Conservation (phyloP, 805 yeast species). For the Candida nanaspora region DNA sequence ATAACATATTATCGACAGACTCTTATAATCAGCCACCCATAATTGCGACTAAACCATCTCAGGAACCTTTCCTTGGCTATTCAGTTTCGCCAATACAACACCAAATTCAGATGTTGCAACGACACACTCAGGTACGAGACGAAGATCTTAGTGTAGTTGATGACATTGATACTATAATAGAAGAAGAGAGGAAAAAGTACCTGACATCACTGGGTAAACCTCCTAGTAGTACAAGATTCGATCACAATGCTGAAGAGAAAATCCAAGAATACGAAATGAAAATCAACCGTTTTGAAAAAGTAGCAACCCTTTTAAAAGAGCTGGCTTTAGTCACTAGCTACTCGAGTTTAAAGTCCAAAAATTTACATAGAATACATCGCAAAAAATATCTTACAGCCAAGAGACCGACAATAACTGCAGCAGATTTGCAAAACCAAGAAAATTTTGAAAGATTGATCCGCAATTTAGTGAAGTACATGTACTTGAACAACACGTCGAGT, state of each 20-base stretch:
- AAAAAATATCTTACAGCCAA: not conserved
- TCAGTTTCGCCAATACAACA: too few relatives aligned
- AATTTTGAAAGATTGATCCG: not conserved
- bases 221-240: too few relatives aligned
- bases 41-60: too few relatives aligned
- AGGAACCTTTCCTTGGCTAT: too few relatives aligned
- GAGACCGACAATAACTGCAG: not conserved
- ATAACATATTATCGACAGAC: too few relatives aligned
- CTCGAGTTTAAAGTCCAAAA: not conserved
- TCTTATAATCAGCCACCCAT: too few relatives aligned
- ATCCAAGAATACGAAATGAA: not conserved
- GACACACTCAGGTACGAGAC: too few relatives aligned
- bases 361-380: not conserved
- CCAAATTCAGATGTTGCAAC: too few relatives aligned
- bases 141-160: too few relatives aligned
- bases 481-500: conserved; percentile 9
- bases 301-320: not conserved
- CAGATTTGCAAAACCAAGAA: not conserved
- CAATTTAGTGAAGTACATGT: conserved; percentile 10
- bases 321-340: not conserved
- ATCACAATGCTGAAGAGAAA: not conserved
- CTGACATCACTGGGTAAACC: too few relatives aligned
- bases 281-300: not conserved
- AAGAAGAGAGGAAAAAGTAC: too few relatives aligned
- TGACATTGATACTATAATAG: too few relatives aligned